phyloP scores from a whole-genome alignment of 2,329 filamentous ascomycete genomes.

The Alternaria longipes region DNA sequence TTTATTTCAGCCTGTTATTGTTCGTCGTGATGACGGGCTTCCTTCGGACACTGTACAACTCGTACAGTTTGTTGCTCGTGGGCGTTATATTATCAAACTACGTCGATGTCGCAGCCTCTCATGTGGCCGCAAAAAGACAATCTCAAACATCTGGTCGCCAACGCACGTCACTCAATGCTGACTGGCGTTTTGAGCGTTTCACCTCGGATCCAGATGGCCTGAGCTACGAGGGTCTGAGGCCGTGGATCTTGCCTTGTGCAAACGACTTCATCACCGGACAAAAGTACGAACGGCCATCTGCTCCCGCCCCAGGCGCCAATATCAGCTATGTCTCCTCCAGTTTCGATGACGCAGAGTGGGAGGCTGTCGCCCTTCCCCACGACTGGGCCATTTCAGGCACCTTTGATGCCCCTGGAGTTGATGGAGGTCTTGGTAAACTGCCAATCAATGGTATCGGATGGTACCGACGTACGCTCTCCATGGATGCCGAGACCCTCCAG shows the following conservation, averaged over 20 bases:
- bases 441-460: slow-evolving; percentile 64
- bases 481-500: slow-evolving; percentile 38
- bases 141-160: slow-evolving; percentile 26
- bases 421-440: slow-evolving; percentile 55
- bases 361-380: slow-evolving; percentile 56
- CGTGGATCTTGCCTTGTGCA: slow-evolving; percentile 55
- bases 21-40: slow-evolving; percentile 6
- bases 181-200: slow-evolving; percentile 54
- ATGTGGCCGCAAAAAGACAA: slow-evolving; percentile 11
- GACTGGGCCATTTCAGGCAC: slow-evolving; percentile 62
- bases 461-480: slow-evolving; percentile 58
- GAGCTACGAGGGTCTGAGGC: slow-evolving; percentile 51
- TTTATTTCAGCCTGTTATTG: neutral
- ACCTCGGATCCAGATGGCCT: slow-evolving; percentile 51
- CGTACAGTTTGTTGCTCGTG: slow-evolving; percentile 16
- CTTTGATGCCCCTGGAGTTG: slow-evolving; percentile 50
- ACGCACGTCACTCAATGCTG: slow-evolving; percentile 48
- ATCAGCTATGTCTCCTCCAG: slow-evolving; percentile 44
- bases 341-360: slow-evolving; percentile 57
- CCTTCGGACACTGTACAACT: slow-evolving; percentile 10
- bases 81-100: slow-evolving; percentile 21
- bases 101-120: slow-evolving; percentile 15
- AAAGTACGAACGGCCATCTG: slow-evolving; percentile 45
- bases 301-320: slow-evolving; percentile 38
- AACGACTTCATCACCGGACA: slow-evolving; percentile 54